Evolutionary conservation across 106 monocot species (phyloP).

Genomic region (Dendrobium nobile): DNA sequence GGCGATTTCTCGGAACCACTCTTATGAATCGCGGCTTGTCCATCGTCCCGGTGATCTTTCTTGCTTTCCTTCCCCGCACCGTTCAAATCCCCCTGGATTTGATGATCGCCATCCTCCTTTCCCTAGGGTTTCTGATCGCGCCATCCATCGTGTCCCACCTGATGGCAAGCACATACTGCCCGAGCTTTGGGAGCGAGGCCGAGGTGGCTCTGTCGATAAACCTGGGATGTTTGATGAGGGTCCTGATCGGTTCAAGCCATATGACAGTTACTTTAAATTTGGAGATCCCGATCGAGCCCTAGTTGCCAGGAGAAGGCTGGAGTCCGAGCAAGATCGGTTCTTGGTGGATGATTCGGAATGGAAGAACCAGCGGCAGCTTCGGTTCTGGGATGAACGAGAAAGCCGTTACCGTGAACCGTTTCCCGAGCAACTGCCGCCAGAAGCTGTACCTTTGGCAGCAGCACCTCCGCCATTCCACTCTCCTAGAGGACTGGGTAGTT

Average conservation of each 20-base stretch:
- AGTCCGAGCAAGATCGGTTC: conserved; percentile 8
- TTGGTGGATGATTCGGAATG: conserved; percentile 11
- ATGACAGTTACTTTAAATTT: not conserved
- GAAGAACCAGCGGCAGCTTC: not conserved
- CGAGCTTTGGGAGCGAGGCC: conserved; percentile 2
- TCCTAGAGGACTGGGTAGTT: not conserved
- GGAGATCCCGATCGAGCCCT: not conserved
- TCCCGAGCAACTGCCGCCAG: not conserved
- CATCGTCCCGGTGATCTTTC: not conserved
- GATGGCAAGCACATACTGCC: not conserved
- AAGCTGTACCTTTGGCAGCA: not conserved
- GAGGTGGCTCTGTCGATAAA: not conserved
- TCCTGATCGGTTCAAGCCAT: not conserved
- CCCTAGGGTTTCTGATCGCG: conserved; percentile 9
- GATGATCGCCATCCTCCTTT: not conserved
- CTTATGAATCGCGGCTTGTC: not conserved
- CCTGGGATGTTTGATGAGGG: conserved; percentile 10
- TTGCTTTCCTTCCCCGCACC: not conserved
- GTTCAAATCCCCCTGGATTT: not conserved
- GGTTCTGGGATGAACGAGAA: conserved; percentile 6
- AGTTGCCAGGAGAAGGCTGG: not conserved
- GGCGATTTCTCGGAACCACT: not conserved
- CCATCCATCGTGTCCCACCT: not conserved
- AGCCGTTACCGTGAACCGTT: not conserved
- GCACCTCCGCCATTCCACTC: not conserved